Evolutionary conservation across 139 green algal species (phyloP).

Genomic region (Volvox africanus): DNA sequence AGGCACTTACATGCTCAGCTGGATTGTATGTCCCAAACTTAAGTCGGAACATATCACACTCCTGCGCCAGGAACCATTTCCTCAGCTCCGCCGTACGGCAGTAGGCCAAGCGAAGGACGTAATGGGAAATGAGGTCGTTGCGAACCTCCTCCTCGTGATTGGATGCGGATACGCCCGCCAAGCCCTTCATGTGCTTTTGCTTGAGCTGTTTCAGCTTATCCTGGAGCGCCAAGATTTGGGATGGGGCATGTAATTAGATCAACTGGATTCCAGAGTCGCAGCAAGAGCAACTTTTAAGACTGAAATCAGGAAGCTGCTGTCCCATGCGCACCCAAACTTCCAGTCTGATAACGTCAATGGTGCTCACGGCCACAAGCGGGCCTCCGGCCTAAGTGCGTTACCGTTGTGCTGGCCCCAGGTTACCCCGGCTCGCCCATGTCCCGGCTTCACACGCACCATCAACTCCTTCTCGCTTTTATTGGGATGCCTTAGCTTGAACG

Average conservation of each 20-base stretch:
- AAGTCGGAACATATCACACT: slow-evolving; percentile 85
- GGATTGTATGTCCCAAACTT: slow-evolving; percentile 59
- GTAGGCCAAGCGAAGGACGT: slow-evolving; percentile 94
- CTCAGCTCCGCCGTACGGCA: slow-evolving; percentile 92
- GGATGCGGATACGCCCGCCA: background rate
- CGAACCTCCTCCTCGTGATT: slow-evolving; percentile 59
- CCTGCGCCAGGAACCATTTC: slow-evolving; percentile 91
- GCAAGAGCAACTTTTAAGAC: too few species aligned
- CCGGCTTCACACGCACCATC: slow-evolving; percentile 30
- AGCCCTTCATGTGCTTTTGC: slow-evolving; percentile 30
- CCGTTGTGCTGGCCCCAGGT: too few species aligned
- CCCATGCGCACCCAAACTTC: too few species aligned
- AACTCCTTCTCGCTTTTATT: slow-evolving; percentile 67
- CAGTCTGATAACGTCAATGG: too few species aligned
- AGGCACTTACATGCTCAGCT: slow-evolving; percentile 50
- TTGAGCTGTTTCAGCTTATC: slow-evolving; percentile 44
- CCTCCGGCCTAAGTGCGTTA: too few species aligned
- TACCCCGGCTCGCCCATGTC: too few species aligned
- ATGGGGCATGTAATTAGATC: background rate
- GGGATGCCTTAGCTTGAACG: slow-evolving; percentile 72
- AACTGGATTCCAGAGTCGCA: too few species aligned
- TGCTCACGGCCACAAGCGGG: too few species aligned
- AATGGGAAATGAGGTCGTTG: slow-evolving; percentile 88
- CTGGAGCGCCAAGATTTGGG: slow-evolving; percentile 4
- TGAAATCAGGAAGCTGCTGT: too few species aligned